Evolutionary conservation across 345 rosid genomes (phyloP).

Genomic region (Pistacia atlantica): DNA sequence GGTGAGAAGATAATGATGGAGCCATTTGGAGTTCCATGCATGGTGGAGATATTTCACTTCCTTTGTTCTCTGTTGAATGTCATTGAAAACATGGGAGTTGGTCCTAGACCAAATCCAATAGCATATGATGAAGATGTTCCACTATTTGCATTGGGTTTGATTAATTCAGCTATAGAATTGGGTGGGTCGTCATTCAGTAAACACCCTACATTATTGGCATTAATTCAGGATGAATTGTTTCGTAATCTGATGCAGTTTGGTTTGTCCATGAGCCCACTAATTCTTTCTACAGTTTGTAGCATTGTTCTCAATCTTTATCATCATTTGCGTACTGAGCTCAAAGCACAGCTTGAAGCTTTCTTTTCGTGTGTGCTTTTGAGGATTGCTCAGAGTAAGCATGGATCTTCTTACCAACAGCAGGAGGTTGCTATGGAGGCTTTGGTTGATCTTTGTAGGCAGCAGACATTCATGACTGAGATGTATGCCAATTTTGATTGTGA

Average conservation of each 20-base stretch:
- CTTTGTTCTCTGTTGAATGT: constrained; percentile 68
- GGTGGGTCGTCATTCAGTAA: constrained; percentile 55
- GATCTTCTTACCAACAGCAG: constrained; percentile 76
- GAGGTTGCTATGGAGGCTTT: constrained; percentile 86
- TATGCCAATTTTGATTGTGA: constrained; percentile 81
- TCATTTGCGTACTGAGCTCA: constrained; percentile 62
- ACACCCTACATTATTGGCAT: constrained; percentile 53
- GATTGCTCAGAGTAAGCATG: constrained; percentile 66
- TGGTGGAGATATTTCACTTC: constrained; percentile 75
- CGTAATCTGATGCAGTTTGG: constrained; percentile 78
- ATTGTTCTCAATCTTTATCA: constrained; percentile 73
- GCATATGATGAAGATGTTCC: constrained; percentile 85
- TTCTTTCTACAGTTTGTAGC: constrained; percentile 76
- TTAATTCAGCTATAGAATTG: constrained; percentile 68
- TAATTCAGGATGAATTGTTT: constrained; percentile 74
- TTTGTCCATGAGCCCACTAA: constrained; percentile 74
- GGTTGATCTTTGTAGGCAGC: constrained; percentile 74
- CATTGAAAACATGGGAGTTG: constrained; percentile 49
- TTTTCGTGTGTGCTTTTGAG: constrained; percentile 71
- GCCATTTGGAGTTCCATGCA: constrained; percentile 74
- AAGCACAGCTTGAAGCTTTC: constrained; percentile 76
- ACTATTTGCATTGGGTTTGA: constrained; percentile 72
- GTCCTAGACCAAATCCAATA: constrained; percentile 59
- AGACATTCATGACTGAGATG: constrained; percentile 63
- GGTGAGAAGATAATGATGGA: constrained; percentile 49